phyloP scores from a whole-genome alignment of 495 filamentous ascomycete species.

The Aspergillus panamensis region DNA sequence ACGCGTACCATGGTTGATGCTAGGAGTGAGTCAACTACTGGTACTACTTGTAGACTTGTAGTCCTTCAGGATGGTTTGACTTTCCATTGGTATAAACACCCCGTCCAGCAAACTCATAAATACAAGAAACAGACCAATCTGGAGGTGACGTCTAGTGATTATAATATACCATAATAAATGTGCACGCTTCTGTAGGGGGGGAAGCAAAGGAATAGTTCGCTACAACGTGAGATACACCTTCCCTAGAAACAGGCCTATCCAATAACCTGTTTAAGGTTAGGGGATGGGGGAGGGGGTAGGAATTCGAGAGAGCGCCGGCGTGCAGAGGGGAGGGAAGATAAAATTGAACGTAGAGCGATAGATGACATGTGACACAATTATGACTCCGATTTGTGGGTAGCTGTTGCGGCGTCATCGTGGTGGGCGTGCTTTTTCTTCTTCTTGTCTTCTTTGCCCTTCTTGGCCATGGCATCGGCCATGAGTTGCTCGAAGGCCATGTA shows the following conservation, averaged over 20 bases:
- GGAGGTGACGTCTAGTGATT: not conserved
- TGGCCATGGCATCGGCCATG: conserved; percentile 91
- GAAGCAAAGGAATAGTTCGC: conserved; percentile 10
- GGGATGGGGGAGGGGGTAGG: not conserved
- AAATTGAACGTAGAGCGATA: not conserved
- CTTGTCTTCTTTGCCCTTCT: conserved; percentile 74
- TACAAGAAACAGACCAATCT: conserved; percentile 4
- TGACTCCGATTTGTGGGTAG: conserved; percentile 9
- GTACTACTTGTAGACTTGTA: no score
- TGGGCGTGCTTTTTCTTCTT: conserved; percentile 58
- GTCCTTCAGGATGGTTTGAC: not conserved
- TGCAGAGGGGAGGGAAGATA: not conserved
- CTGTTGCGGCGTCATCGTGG: conserved; percentile 11
- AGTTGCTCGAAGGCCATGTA: conserved; percentile 99
- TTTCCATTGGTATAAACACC: not conserved
- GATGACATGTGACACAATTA: not conserved
- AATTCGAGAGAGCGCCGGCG: no score
- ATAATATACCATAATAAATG: conserved; percentile 3
- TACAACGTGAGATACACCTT: conserved; percentile 12
- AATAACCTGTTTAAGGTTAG: not conserved
- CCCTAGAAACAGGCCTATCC: conserved; percentile 8
- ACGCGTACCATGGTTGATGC: no score
- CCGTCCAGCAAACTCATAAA: conserved; percentile 4
- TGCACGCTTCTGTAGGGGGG: not conserved
- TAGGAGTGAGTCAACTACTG: no score